Percentiles rank a stretch among this genome's conserved stretches.
phyloP scores from a whole-genome alignment of 176 grass and related monocot species.

The Cymbopogon citratus region DNA sequence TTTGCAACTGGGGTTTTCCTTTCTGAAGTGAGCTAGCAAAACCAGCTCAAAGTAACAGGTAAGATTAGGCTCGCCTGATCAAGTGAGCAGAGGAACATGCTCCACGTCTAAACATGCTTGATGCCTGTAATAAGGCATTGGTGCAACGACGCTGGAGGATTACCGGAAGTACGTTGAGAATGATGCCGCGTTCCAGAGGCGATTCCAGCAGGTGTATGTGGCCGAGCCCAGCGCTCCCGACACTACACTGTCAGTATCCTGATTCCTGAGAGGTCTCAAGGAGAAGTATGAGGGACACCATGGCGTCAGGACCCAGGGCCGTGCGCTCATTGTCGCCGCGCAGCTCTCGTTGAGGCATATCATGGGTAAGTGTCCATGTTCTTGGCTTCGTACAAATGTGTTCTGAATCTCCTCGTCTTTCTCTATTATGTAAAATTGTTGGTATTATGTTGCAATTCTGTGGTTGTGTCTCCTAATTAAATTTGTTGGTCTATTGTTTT shows the following conservation, averaged over 20 bases:
- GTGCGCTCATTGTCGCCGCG: slow-evolving; percentile 46
- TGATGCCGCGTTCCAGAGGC: slow-evolving; percentile 75
- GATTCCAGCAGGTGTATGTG: slow-evolving; percentile 81
- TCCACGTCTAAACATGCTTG: no score
- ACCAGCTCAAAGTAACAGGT: no score
- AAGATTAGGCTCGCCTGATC: no score
- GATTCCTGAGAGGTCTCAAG: slow-evolving; percentile 53
- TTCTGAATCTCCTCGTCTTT: not conserved
- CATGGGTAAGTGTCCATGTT: slow-evolving; percentile 21
- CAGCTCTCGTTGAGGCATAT: slow-evolving; percentile 52
- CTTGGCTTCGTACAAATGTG: not conserved
- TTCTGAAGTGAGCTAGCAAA: no score
- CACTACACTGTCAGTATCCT: slow-evolving; percentile 74
- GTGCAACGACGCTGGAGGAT: slow-evolving; percentile 77
- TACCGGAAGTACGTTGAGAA: slow-evolving; percentile 88
- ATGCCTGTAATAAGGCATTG: slow-evolving; percentile 27
- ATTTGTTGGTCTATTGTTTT: not conserved
- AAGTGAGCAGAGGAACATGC: no score
- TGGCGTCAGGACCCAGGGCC: slow-evolving; percentile 59
- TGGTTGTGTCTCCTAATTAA: not conserved
- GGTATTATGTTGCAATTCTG: no score
- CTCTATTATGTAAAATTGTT: not conserved
- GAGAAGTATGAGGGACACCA: slow-evolving; percentile 65
- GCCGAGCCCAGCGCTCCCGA: slow-evolving; percentile 68
- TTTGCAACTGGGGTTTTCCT: no score